Evolutionary conservation across 2,329 filamentous ascomycete genomes (phyloP).

Genomic region (Aspergillus piperis): DNA sequence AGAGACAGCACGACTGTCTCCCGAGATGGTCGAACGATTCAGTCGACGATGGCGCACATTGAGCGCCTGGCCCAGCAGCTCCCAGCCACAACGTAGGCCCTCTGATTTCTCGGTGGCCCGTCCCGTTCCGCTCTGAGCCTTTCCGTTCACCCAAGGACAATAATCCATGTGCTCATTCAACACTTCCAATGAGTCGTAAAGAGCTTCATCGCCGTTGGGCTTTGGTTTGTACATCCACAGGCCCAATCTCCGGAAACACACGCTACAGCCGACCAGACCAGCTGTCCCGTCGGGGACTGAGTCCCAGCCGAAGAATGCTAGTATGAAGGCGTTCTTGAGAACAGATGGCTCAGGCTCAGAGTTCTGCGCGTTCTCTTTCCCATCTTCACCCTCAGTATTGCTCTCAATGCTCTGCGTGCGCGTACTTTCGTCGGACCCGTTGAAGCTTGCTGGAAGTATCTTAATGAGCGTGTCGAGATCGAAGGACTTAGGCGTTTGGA

Average conservation of each 20-base stretch:
- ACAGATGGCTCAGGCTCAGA: slow-evolving; percentile 32
- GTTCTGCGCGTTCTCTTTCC: slow-evolving; percentile 11
- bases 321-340: slow-evolving; percentile 64
- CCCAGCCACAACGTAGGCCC: slow-evolving; percentile 48
- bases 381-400: background rate
- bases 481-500: slow-evolving; percentile 35
- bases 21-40: slow-evolving; percentile 29
- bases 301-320: slow-evolving; percentile 77
- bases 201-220: slow-evolving; percentile 51
- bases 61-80: slow-evolving; percentile 46
- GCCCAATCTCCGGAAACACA: slow-evolving; percentile 84
- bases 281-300: slow-evolving; percentile 47
- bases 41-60: slow-evolving; percentile 41
- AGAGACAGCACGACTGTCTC: slow-evolving; percentile 32
- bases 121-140: slow-evolving; percentile 57
- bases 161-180: slow-evolving; percentile 76
- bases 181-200: slow-evolving; percentile 62
- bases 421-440: slow-evolving; percentile 4
- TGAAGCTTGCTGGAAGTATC: slow-evolving; percentile 32
- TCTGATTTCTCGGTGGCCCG: slow-evolving; percentile 34
- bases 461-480: slow-evolving; percentile 34
- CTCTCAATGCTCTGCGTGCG: slow-evolving; percentile 21
- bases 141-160: slow-evolving; percentile 74
- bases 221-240: slow-evolving; percentile 92
- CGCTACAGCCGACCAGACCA: slow-evolving; percentile 76